phyloP scores from a whole-genome alignment of 2,329 filamentous ascomycete species.

The Fusarium begoniae region DNA sequence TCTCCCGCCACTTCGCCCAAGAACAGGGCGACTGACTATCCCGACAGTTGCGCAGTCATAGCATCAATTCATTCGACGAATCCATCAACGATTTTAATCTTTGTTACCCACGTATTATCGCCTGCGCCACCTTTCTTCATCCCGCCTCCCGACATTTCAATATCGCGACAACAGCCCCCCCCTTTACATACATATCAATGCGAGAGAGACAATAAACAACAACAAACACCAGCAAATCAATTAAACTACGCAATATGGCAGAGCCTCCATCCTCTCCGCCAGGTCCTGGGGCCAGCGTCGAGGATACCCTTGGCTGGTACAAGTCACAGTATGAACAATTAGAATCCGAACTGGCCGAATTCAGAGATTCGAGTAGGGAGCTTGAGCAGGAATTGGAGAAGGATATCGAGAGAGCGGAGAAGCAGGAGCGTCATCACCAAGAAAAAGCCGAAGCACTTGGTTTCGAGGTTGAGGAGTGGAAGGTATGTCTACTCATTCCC shows the following conservation, averaged over 20 bases:
- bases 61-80: constrained; percentile 8
- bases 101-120: background rate
- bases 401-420: constrained; percentile 94
- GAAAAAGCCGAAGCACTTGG: constrained; percentile 85
- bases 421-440: constrained; percentile 84
- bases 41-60: constrained; percentile 23
- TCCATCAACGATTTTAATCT: constrained; percentile 6
- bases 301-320: constrained; percentile 91
- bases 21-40: constrained; percentile 31
- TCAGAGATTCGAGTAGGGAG: constrained; percentile 92
- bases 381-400: constrained; percentile 94
- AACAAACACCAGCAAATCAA: constrained; percentile 11
- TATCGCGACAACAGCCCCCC: constrained; percentile 16
- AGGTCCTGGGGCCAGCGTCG: constrained; percentile 61
- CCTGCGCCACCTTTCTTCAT: constrained; percentile 17
- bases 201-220: constrained; percentile 26
- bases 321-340: constrained; percentile 95
- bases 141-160: constrained; percentile 3
- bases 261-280: constrained; percentile 72
- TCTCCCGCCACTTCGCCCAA: constrained; percentile 31
- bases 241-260: constrained; percentile 54
- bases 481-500: constrained; percentile 66
- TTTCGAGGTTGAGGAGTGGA: constrained; percentile 98
- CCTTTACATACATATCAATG: constrained; percentile 17
- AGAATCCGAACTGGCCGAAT: constrained; percentile 90